Conservation (phyloP, 2,329 filamentous ascomycete genomes). For the Stagonosporopsis vannaccii region DNA sequence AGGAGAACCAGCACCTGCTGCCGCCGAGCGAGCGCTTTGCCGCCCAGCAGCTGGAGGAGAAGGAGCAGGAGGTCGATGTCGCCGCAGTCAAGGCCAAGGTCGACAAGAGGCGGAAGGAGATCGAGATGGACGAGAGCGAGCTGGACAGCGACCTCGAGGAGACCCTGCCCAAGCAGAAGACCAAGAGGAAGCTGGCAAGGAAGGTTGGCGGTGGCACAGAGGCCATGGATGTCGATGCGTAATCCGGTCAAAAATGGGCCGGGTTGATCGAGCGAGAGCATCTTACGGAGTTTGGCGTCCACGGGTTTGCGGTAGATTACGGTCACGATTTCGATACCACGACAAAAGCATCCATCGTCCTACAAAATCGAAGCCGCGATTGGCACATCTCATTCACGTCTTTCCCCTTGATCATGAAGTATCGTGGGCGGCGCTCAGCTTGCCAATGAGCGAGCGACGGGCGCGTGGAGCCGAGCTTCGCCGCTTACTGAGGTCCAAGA, state of each 20-base stretch:
- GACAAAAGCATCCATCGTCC: conserved; percentile 31
- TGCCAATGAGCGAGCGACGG: neutral
- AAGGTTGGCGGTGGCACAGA: conserved; percentile 56
- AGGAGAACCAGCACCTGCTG: conserved; percentile 90
- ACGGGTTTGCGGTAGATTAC: conserved; percentile 26
- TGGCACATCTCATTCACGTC: neutral
- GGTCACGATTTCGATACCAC: conserved; percentile 39
- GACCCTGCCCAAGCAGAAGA: conserved; percentile 50
- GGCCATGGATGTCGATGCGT: conserved; percentile 57
- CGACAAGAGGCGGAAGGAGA: conserved; percentile 66
- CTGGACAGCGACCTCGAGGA: conserved; percentile 47
- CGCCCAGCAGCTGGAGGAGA: conserved; percentile 63
- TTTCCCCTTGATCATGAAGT: neutral
- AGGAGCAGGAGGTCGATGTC: conserved; percentile 62
- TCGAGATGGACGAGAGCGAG: conserved; percentile 63
- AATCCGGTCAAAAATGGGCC: conserved; percentile 3
- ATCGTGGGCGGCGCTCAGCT: neutral
- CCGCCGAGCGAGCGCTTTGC: conserved; percentile 61
- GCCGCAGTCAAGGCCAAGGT: conserved; percentile 59
- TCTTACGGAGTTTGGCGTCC: conserved; percentile 37
- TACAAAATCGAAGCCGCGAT: conserved; percentile 6
- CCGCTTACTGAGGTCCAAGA: neutral
- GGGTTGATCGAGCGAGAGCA: conserved; percentile 8
- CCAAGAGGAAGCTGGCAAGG: conserved; percentile 57
- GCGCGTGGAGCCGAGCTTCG: conserved; percentile 3